Evolutionary conservation across 2,329 filamentous ascomycete genomes (phyloP), one percentile per base, ranked within the genome.

Genomic region (Fonsecaea erecta): DNA sequence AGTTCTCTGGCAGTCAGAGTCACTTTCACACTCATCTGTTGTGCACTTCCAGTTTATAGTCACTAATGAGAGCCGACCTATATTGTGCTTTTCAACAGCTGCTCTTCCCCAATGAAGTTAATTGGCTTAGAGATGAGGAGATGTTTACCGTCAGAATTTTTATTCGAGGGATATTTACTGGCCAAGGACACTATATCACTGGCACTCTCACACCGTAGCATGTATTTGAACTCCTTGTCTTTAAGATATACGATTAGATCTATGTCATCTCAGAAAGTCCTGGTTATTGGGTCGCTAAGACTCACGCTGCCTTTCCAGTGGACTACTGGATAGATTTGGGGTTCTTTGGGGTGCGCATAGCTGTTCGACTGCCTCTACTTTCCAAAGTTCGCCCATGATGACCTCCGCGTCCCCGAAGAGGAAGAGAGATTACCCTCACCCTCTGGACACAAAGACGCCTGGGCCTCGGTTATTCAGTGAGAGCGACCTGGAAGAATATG

Each of bases 361-460:
- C 9, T 11, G 8, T 12, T 24, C 3, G 12, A 48, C 7, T 26
- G 11, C 18, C 11, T 9, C 43, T 26, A 11, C 26, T 21, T 21
- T 26, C 18, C 43, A 4, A 48, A 26, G 8, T 52, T 16, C 30
- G 35, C 18, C 6, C 30, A 40, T 21, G 7, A 70, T 70, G 68
- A 35, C 46, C 28, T 58, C 64, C 52, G 51, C 53, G 18, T 70
- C 68, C 9, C 68, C 68, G 8, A 70, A 70, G 54, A 57, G 65
- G 32, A 70, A 68, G 55, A 60, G 63, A 53, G 65, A 37, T 8
- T 64, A 56, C 56, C 52, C 21, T 16, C 51, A 55, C 12, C 68
- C 54, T 14, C 28, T 66, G 24, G 65, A 66, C 37, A 68, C 68
- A 16, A 62, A 63, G 21, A n/a, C 8, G 3, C 52, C 61, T 12